Evolutionary conservation across 495 filamentous ascomycete species (phyloP).

Genomic region (Copromyces sp.): DNA sequence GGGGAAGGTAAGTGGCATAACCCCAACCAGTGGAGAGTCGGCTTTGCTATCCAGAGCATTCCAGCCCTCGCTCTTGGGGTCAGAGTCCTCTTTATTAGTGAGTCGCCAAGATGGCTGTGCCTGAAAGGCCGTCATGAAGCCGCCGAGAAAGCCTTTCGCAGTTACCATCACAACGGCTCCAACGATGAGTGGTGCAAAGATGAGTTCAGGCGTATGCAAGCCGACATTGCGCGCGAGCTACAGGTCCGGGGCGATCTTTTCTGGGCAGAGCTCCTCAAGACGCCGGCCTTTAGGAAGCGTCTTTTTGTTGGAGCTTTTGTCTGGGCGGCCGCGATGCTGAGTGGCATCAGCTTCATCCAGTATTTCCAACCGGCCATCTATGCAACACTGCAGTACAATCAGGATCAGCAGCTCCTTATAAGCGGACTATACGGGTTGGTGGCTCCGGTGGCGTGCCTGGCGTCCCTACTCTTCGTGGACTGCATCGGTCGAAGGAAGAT

Average conservation of each 20-base stretch:
- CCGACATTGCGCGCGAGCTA: constrained; percentile 32
- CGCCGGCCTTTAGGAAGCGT: constrained; percentile 35
- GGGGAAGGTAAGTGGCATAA: constrained; percentile 31
- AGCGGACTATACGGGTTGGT: constrained; percentile 44
- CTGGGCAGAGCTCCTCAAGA: constrained; percentile 37
- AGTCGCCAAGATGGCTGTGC: constrained; percentile 49
- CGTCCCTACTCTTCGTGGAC: constrained; percentile 44
- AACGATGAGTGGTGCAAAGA: constrained; percentile 35
- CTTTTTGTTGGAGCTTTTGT: constrained; percentile 43
- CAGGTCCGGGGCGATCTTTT: constrained; percentile 22
- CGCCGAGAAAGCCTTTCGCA: constrained; percentile 30
- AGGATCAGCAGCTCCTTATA: constrained; percentile 39
- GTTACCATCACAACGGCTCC: constrained; percentile 35
- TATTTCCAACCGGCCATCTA: constrained; percentile 43
- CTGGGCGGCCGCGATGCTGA: constrained; percentile 44
- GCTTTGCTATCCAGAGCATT: constrained; percentile 43
- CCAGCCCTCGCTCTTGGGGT: constrained; percentile 39
- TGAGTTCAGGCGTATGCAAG: constrained; percentile 38
- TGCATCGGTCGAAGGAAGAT: constrained; percentile 42
- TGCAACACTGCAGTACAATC: constrained; percentile 35
- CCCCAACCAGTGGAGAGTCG: constrained; percentile 42
- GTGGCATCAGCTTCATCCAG: constrained; percentile 44
- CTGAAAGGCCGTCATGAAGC: constrained; percentile 38
- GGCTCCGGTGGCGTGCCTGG: constrained; percentile 39
- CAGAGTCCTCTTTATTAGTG: constrained; percentile 42